Evolutionary conservation across 1,139 yeast species (phyloP), one percentile per base, ranked within the genome.

Genomic region (Saccharomyces hybrid): DNA sequence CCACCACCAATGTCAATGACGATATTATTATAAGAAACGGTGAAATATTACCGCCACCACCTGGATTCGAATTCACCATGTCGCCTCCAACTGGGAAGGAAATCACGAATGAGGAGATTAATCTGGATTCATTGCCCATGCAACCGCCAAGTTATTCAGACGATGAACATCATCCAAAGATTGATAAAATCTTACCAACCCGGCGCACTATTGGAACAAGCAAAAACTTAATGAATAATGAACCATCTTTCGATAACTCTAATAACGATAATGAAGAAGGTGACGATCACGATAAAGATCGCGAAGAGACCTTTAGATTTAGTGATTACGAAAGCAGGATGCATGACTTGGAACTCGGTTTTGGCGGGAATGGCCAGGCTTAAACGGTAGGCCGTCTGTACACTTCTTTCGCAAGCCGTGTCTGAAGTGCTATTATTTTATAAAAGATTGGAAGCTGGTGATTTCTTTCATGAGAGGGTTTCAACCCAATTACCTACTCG

Each of bases 141-240:
- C 70, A 70, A 25, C 76, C 76, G 13, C 76, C 76, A 9, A 61
- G 57, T 2, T 73, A 73, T 56, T 63, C 67, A 1, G 69, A 67
- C 49, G 68, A 64, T 31, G 66, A 57, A 47, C 42, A 38, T 8
- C 42, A 38, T 8, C 4, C 7, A 11, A 38, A 38, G 8, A 38
- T 32, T 46, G 53, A 34, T 16, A 46, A 14, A 28, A 2, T n/a
- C 11, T 4, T 13, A 48, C 14, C 29, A 23, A 5, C 8, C 16
- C 46, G 9, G n/a, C 28, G 29, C 14, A 38, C 41, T 49, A 49
- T 42, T 11, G 52, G 54, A 14, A 49, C 52, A 8, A 49, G 52
- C 20, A 27, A 27, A n/a, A 46, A 20, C 44, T 16, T 28, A 20
- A 20, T 34, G 13, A 20, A 16, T 46, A 57, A 50, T 4, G 55